phyloP scores from a whole-genome alignment of 208 protist genomes.

The Trypanosoma vivax region DNA sequence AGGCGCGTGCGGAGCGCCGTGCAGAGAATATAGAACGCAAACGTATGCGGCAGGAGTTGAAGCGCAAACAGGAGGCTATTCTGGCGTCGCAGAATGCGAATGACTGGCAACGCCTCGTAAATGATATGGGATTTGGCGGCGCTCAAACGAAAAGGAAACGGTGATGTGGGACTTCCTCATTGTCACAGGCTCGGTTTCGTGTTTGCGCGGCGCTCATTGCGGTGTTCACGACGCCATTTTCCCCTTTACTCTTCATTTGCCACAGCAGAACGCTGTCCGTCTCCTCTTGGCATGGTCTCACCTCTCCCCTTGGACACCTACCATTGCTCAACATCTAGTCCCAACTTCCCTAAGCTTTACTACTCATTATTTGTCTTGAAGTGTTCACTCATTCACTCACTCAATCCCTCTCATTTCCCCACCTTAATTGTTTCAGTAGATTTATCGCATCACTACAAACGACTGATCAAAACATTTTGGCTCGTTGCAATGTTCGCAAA shows the following conservation, averaged over 20 bases:
- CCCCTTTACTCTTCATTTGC: no score
- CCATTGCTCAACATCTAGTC: no score
- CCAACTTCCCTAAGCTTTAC: no score
- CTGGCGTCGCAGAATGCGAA: constrained; percentile 51
- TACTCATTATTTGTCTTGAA: no score
- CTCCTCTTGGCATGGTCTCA: no score
- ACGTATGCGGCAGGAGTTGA: constrained; percentile 32
- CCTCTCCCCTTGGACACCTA: no score
- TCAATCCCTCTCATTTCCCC: no score
- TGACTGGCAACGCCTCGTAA: constrained; percentile 65
- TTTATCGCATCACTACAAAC: no score
- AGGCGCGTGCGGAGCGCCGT: constrained; percentile 35
- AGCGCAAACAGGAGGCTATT: constrained; percentile 32
- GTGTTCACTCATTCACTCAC: no score
- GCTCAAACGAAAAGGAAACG: constrained; percentile 8
- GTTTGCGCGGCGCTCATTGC: not conserved
- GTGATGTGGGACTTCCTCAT: not conserved
- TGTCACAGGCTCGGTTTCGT: not conserved
- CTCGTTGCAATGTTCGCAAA: constrained; percentile 26
- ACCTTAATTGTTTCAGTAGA: no score
- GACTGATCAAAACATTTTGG: no score
- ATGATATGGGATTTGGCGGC: constrained; percentile 34
- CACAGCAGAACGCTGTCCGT: no score
- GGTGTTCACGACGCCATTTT: not conserved
- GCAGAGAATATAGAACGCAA: constrained; percentile 36